These are phyloP conservation scores for Cercophora newfieldiana DNA, from an alignment of 495 filamentous ascomycete species.

Conservation along the genomic window DNA sequence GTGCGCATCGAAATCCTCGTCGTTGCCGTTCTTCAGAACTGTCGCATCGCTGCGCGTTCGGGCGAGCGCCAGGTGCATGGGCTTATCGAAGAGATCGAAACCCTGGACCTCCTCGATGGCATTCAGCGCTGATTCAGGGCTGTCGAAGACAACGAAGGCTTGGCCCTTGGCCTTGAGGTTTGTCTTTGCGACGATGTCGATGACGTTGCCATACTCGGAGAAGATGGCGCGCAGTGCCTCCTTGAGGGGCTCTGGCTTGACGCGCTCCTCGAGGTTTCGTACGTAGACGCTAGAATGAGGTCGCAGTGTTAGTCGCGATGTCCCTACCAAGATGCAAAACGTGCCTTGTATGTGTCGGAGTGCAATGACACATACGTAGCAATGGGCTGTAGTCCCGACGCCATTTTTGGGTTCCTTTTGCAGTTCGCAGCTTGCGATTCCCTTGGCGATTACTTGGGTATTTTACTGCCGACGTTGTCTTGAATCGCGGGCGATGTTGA, in stretches of 20 bases:
- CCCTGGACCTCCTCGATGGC: constrained; percentile 90
- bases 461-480: neutral
- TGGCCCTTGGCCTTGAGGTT: constrained; percentile 93
- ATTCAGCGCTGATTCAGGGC: constrained; percentile 66
- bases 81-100: constrained; percentile 92
- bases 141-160: constrained; percentile 93
- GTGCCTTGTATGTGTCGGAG: constrained; percentile 56
- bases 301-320: constrained; percentile 22
- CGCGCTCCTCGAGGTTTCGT: constrained; percentile 88
- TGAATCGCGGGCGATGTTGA: neutral
- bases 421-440: neutral
- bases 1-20: constrained; percentile 83
- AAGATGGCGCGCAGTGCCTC: constrained; percentile 77
- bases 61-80: constrained; percentile 85
- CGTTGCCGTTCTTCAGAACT: constrained; percentile 67
- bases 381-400: constrained; percentile 39
- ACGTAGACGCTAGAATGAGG: constrained; percentile 61
- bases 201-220: constrained; percentile 82
- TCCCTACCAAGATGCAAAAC: constrained; percentile 1
- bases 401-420: constrained; percentile 28
- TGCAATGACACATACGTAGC: constrained; percentile 69
- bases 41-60: constrained; percentile 86
- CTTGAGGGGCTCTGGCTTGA: constrained; percentile 78
- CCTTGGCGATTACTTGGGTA: neutral
- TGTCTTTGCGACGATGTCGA: constrained; percentile 90